A percentile compares a stretch with the other conserved stretches of the same genome.
These are phyloP conservation scores for Eucalyptus curtisii DNA, from an alignment of 345 rosid species.

Conservation along the genomic window DNA sequence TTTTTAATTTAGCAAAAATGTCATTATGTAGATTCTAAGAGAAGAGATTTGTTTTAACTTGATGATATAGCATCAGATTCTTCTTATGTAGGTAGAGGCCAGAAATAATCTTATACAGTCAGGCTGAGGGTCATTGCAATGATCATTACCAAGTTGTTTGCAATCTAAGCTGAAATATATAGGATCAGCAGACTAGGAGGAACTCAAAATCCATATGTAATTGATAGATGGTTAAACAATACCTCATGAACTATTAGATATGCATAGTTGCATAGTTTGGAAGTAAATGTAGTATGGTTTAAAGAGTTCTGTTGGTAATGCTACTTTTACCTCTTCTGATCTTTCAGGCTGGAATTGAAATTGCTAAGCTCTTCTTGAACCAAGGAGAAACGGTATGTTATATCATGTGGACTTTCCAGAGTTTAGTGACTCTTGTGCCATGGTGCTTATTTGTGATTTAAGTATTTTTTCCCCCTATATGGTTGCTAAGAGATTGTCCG, in stretches of 20 bases:
- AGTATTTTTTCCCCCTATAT: not conserved
- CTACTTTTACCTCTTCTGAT: not conserved
- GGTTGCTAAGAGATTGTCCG: not conserved
- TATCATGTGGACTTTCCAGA: not conserved
- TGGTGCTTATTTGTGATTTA: not conserved
- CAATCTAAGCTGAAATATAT: not conserved
- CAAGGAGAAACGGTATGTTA: constrained; percentile 73
- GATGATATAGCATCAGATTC: not conserved
- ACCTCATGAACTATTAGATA: not conserved
- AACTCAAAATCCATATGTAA: not conserved
- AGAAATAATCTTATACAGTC: not conserved
- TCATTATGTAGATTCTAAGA: not conserved
- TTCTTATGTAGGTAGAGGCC: not conserved
- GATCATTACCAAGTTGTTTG: not conserved
- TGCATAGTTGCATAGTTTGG: not conserved
- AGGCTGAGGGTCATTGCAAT: not conserved
- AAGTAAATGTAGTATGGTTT: not conserved
- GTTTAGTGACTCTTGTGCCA: not conserved
- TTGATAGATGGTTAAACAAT: not conserved
- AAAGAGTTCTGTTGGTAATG: not conserved
- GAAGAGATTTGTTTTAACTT: not conserved
- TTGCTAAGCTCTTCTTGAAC: constrained; percentile 80
- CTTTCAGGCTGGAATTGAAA: constrained; percentile 93
- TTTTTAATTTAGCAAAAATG: not conserved
- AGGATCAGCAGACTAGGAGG: not conserved